Percentiles rank a stretch among this genome's conserved stretches.
Conservation (phyloP, 2,329 filamentous ascomycete genomes). For the Emergomyces africanus region DNA sequence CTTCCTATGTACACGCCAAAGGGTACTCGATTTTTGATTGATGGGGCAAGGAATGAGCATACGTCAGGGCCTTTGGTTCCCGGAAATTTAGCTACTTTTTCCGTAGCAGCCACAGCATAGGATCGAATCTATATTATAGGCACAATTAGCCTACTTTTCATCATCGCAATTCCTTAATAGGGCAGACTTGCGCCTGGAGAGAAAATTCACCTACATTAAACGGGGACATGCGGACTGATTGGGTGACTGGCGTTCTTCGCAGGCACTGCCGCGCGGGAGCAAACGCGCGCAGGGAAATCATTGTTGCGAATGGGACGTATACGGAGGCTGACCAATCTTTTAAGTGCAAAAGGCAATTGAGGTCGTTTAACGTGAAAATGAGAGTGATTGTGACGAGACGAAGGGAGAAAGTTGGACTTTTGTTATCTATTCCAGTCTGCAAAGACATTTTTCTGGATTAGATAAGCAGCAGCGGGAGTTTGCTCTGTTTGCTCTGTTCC, state of each 20-base stretch:
- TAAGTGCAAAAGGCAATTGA: not conserved
- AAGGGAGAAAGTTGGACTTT: not conserved
- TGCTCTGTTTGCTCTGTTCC: slow-evolving; percentile 1
- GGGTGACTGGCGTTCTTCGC: slow-evolving; percentile 48
- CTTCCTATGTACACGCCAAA: not conserved
- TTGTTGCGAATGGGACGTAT: slow-evolving; percentile 34
- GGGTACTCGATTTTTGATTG: not conserved
- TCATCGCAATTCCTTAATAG: not conserved
- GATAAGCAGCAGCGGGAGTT: not conserved
- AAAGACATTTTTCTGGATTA: not conserved
- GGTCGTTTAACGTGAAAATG: not conserved
- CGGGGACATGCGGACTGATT: slow-evolving; percentile 35
- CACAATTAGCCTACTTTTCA: slow-evolving; percentile 12
- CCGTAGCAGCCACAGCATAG: slow-evolving; percentile 40
- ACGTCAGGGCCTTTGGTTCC: slow-evolving; percentile 81
- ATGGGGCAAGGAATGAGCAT: slow-evolving; percentile 27
- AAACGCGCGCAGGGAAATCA: slow-evolving; percentile 73
- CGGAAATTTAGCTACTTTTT: slow-evolving; percentile 83
- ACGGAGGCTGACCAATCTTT: not conserved
- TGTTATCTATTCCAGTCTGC: not conserved
- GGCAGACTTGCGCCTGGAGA: slow-evolving; percentile 3
- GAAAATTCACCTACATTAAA: slow-evolving; percentile 42
- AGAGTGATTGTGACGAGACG: not conserved
- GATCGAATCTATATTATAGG: slow-evolving; percentile 43
- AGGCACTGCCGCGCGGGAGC: slow-evolving; percentile 70